phyloP scores from a whole-genome alignment of 108 stramenopile species.

The Cyclotella choctawhatcheeana region DNA sequence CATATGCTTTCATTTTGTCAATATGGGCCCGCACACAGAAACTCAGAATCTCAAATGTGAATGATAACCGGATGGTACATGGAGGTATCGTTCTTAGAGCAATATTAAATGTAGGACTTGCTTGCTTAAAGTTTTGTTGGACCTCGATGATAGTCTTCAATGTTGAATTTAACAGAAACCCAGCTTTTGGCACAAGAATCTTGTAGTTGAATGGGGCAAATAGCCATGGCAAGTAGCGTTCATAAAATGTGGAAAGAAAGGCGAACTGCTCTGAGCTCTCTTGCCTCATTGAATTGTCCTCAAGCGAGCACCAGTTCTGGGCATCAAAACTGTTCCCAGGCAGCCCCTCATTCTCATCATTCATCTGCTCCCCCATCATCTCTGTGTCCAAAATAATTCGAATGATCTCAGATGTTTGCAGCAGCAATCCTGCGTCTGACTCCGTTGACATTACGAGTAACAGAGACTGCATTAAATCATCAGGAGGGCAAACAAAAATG shows the following conservation, averaged over 20 bases:
- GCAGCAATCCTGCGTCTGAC: conserved; percentile 80
- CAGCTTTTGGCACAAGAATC: conserved; percentile 59
- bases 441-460: conserved; percentile 71
- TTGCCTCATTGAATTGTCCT: conserved; percentile 14
- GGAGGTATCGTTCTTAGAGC: conserved; percentile 51
- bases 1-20: conserved; percentile 84
- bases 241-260: conserved; percentile 84
- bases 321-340: conserved; percentile 6
- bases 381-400: conserved; percentile 87
- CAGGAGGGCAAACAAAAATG: conserved; percentile 66
- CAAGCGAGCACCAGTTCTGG: conserved; percentile 11
- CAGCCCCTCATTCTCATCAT: conserved; percentile 57
- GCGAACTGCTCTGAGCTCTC: conserved; percentile 64
- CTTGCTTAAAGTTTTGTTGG: conserved; percentile 43
- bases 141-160: conserved; percentile 36
- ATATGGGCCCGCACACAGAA: conserved; percentile 88
- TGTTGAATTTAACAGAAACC: conserved; percentile 16
- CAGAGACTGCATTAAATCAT: conserved; percentile 77
- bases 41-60: conserved; percentile 83
- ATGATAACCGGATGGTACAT: conserved; percentile 75
- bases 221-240: conserved; percentile 83
- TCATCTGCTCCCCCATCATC: conserved; percentile 67
- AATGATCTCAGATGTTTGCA: conserved; percentile 85
- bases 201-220: conserved; percentile 82
- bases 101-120: conserved; percentile 43